These are phyloP conservation scores for Andrographis paniculata DNA, from an alignment of 305 asterid genomes.

Conservation along the genomic window DNA sequence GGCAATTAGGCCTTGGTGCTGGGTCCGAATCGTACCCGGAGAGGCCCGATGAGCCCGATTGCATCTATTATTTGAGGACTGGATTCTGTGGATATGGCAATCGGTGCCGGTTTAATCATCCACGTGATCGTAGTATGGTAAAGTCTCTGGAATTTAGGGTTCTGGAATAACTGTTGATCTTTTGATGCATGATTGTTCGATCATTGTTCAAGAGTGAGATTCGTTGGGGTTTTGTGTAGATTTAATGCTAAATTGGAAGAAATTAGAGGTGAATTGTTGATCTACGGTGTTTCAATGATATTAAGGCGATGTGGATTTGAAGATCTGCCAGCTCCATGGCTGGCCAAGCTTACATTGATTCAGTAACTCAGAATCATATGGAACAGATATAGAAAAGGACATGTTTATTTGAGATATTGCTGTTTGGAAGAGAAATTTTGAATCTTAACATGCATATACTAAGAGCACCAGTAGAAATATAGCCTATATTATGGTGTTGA, in stretches of 20 bases:
- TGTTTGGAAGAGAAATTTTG: background rate
- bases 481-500: too few species aligned
- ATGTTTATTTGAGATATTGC: background rate
- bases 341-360: conserved; percentile 23
- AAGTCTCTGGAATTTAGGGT: conserved; percentile 12
- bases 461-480: too few species aligned
- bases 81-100: conserved; percentile 86
- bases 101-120: conserved; percentile 96
- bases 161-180: conserved; percentile 8
- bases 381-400: conserved; percentile 1
- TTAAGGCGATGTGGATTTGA: conserved; percentile 12
- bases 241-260: conserved; percentile 23
- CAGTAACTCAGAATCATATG: conserved; percentile 8
- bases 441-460: too few species aligned
- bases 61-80: conserved; percentile 81
- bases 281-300: conserved; percentile 10
- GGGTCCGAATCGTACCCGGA: conserved; percentile 77
- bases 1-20: conserved; percentile 61
- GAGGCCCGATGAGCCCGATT: conserved; percentile 72
- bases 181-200: conserved; percentile 23
- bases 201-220: conserved; percentile 23
- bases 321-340: conserved; percentile 14
- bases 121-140: conserved; percentile 70
- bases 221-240: conserved; percentile 19
- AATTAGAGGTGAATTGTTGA: conserved; percentile 1